These are phyloP conservation scores for Colletotrichum godetiae DNA, from an alignment of 2,329 filamentous ascomycete genomes.

Conservation along the genomic window DNA sequence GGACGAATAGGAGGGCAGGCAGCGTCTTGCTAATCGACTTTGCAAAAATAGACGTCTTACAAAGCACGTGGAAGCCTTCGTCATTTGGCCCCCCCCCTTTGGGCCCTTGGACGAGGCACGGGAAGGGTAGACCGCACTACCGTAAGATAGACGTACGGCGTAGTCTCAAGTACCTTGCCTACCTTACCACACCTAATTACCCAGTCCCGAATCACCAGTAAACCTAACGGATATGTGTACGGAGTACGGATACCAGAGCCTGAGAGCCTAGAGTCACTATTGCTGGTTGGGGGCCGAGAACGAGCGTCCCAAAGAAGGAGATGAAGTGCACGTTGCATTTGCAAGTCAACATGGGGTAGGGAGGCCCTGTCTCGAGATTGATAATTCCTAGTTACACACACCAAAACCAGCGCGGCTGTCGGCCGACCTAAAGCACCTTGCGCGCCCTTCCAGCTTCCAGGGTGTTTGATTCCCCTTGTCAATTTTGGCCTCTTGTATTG, in stretches of 20 bases:
- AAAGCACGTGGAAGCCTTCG: slow-evolving; percentile 33
- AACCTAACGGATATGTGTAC: too few relatives aligned
- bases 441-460: neutral
- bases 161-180: too few relatives aligned
- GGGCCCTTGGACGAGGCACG: too few relatives aligned
- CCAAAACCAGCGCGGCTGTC: neutral
- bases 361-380: neutral
- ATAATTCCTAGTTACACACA: too few relatives aligned
- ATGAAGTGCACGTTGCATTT: neutral
- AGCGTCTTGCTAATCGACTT: slow-evolving; percentile 27
- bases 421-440: neutral
- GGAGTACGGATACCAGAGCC: too few relatives aligned
- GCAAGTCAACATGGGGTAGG: neutral
- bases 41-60: slow-evolving; percentile 34
- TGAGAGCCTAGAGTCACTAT: too few relatives aligned
- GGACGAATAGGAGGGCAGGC: slow-evolving; percentile 6
- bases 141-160: too few relatives aligned
- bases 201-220: too few relatives aligned
- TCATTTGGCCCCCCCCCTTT: slow-evolving; percentile 3
- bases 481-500: neutral
- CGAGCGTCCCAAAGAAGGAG: neutral
- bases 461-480: neutral
- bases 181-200: too few relatives aligned
- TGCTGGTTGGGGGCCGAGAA: slow-evolving; percentile 20
- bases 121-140: too few relatives aligned